These are phyloP conservation scores for Gremmenia infestans DNA, from an alignment of 2,329 filamentous ascomycete genomes.

Conservation along the genomic window DNA sequence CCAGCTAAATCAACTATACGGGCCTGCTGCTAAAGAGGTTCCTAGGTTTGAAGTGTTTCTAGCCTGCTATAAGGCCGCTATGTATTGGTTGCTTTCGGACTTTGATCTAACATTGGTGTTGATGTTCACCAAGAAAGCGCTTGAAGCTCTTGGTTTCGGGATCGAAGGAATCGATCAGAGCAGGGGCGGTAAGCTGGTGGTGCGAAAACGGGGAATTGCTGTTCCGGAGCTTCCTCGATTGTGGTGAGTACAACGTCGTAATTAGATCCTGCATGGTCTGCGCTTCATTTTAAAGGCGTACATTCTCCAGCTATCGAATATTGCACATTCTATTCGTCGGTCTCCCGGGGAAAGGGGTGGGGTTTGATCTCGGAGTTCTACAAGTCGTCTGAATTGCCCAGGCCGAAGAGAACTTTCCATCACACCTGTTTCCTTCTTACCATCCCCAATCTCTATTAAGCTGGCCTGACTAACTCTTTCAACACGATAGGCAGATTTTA, in stretches of 20 bases:
- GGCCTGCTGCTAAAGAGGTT: not conserved
- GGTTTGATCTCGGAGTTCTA: not conserved
- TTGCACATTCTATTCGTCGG: no score
- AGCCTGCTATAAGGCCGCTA: not conserved
- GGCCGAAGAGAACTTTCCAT: no score
- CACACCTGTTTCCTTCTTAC: no score
- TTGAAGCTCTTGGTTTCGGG: not conserved
- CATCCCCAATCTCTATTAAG: no score
- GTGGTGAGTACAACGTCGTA: not conserved
- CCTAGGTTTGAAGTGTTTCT: not conserved
- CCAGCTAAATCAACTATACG: not conserved
- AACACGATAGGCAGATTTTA: not conserved
- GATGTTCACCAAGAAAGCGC: not conserved
- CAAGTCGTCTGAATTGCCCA: no score
- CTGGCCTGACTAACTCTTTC: not conserved
- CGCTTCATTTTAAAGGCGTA: not conserved
- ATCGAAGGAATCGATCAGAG: not conserved
- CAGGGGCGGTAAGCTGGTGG: not conserved
- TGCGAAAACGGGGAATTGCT: not conserved
- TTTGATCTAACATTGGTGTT: not conserved
- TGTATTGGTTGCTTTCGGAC: not conserved
- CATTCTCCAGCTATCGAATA: no score
- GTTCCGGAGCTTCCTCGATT: not conserved
- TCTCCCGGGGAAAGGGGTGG: no score
- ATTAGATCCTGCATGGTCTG: not conserved